These are phyloP conservation scores for Hansenula lynferdii DNA, from an alignment of 1,139 yeast genomes.

Conservation along the genomic window DNA sequence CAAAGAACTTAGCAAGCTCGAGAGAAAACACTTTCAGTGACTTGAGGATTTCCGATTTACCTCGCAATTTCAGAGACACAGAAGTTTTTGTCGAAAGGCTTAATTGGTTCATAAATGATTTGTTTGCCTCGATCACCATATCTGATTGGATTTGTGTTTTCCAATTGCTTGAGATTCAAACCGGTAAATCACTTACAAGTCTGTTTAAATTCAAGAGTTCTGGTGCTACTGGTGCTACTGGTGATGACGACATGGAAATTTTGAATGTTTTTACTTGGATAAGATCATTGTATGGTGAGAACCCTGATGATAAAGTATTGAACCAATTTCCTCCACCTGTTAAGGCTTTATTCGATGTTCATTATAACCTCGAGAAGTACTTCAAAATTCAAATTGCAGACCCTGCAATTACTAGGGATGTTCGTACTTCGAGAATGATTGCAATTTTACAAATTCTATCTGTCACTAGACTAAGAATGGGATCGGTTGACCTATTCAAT, in stretches of 20 bases:
- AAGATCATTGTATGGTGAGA: constrained; percentile 44
- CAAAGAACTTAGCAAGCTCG: constrained; percentile 15
- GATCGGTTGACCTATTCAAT: constrained; percentile 49
- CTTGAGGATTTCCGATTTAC: constrained; percentile 16
- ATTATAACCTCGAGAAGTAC: constrained; percentile 61
- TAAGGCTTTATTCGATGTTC: constrained; percentile 61
- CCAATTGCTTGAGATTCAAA: constrained; percentile 69
- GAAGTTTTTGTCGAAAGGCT: constrained; percentile 58
- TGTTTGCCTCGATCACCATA: constrained; percentile 54
- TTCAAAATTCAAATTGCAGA: constrained; percentile 66
- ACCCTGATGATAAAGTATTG: constrained; percentile 37
- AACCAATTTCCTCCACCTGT: constrained; percentile 68
- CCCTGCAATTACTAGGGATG: constrained; percentile 45
- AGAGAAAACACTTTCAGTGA: constrained; percentile 15
- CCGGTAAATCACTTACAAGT: constrained; percentile 44
- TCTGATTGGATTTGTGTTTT: constrained; percentile 80
- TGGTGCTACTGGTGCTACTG: constrained; percentile 28
- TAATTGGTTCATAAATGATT: constrained; percentile 57
- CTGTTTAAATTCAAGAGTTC: constrained; percentile 54
- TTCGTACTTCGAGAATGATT: constrained; percentile 67
- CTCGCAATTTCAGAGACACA: constrained; percentile 30
- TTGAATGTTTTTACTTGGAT: constrained; percentile 72
- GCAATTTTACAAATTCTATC: constrained; percentile 65
- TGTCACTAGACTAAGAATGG: constrained; percentile 66
- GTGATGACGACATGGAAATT: constrained; percentile 56